phyloP scores from a whole-genome alignment of 495 filamentous ascomycete species.

The Aspergillus sclerotiicarbonarius region DNA sequence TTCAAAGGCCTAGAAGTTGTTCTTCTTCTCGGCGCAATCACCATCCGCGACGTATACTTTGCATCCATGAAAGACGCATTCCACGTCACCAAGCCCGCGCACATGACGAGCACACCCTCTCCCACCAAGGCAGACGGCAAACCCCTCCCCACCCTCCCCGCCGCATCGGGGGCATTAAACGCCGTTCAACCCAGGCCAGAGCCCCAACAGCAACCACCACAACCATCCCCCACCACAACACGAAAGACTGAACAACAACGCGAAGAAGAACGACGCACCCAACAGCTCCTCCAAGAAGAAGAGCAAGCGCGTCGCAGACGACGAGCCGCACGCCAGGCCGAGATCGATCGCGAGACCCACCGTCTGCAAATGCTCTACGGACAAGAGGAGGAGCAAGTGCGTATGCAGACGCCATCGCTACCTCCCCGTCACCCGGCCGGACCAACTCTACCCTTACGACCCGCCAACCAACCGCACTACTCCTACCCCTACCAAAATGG shows the following conservation, averaged over 20 bases:
- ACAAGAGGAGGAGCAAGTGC: slow-evolving; percentile 43
- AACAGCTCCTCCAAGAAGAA: slow-evolving; percentile 77
- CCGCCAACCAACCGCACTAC: slow-evolving; percentile 14
- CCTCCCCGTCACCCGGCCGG: slow-evolving; percentile 25
- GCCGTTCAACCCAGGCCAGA: slow-evolving; percentile 16
- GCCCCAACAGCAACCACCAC: slow-evolving; percentile 19
- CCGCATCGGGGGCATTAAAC: slow-evolving; percentile 17
- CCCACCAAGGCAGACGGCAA: slow-evolving; percentile 3
- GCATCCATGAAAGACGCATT: slow-evolving; percentile 66
- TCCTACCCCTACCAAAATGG: slow-evolving; percentile 8
- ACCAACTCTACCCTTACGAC: slow-evolving; percentile 6
- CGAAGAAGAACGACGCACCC: slow-evolving; percentile 67
- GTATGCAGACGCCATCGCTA: slow-evolving; percentile 27
- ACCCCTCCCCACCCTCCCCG: slow-evolving; percentile 7
- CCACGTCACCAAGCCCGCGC: slow-evolving; percentile 60
- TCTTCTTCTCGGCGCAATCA: slow-evolving; percentile 74
- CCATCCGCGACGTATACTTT: slow-evolving; percentile 86
- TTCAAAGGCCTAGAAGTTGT: slow-evolving; percentile 90
- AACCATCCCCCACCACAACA: slow-evolving; percentile 12
- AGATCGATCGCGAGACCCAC: slow-evolving; percentile 82
- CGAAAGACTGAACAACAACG: slow-evolving; percentile 17
- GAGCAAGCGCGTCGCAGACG: slow-evolving; percentile 62
- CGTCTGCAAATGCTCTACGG: slow-evolving; percentile 73
- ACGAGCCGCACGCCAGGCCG: slow-evolving; percentile 69
- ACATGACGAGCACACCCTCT: slow-evolving; percentile 6